phyloP scores from a whole-genome alignment of 129 eudicot species.

The Solidago caesia region DNA sequence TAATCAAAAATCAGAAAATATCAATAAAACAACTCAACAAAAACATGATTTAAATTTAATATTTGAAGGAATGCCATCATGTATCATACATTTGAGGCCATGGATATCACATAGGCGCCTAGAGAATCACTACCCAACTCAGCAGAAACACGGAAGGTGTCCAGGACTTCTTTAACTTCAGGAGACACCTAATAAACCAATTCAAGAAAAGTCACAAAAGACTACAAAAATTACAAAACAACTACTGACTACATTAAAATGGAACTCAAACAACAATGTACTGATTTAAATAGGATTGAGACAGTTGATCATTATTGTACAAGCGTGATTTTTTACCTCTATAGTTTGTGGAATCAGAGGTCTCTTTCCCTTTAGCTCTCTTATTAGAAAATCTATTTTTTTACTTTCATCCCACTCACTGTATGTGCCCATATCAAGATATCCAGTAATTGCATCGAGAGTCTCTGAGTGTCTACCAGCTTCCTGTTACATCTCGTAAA shows the following conservation, averaged over 20 bases:
- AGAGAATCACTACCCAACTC: constrained; percentile 90
- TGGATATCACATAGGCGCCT: constrained; percentile 96
- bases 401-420: constrained; percentile 91
- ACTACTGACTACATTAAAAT: background rate
- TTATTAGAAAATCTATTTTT: constrained; percentile 65
- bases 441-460: constrained; percentile 81
- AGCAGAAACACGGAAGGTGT: constrained; percentile 91
- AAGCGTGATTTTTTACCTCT: constrained; percentile 44
- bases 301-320: constrained; percentile 9
- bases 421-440: constrained; percentile 85
- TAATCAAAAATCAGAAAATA: background rate
- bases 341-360: constrained; percentile 80
- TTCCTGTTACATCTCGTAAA: constrained; percentile 52
- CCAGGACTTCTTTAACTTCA: constrained; percentile 90
- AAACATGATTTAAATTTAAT: background rate
- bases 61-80: background rate
- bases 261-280: too few species aligned
- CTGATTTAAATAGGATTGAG: background rate
- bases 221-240: background rate
- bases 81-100: constrained; percentile 84
- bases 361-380: constrained; percentile 90
- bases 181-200: constrained; percentile 55
- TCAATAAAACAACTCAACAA: background rate
- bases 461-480: constrained; percentile 84
- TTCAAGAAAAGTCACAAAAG: constrained; percentile 9